Percentiles rank a stretch among this genome's conserved stretches.
phyloP scores from a whole-genome alignment of 306 rosid genomes.

The Luffa aegyptiaca region DNA sequence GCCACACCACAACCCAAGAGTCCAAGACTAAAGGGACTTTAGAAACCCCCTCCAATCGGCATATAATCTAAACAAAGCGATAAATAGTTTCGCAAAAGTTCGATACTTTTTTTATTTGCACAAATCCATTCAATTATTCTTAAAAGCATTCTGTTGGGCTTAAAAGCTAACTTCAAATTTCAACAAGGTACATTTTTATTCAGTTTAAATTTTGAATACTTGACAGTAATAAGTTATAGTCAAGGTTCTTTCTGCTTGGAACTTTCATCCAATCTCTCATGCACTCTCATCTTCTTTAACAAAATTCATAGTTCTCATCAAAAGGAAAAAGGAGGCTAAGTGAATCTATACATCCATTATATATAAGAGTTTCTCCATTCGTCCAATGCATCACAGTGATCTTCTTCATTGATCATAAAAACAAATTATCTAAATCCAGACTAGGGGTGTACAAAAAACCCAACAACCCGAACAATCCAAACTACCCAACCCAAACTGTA shows the following conservation, averaged over 20 bases:
- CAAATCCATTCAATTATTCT: background rate
- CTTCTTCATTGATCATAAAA: background rate
- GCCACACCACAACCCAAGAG: background rate
- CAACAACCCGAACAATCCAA: too few relatives aligned
- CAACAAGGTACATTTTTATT: background rate
- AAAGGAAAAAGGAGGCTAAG: background rate
- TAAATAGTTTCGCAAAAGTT: background rate
- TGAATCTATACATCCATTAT: background rate
- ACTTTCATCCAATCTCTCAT: background rate
- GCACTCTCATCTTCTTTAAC: background rate
- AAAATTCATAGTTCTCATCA: background rate
- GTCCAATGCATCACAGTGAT: background rate
- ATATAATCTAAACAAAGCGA: background rate
- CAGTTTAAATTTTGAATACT: background rate
- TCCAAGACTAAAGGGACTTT: background rate
- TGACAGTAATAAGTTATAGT: background rate
- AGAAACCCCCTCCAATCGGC: background rate
- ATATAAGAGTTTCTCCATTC: background rate
- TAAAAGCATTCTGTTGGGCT: background rate
- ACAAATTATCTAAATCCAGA: background rate
- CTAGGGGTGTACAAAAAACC: too few relatives aligned
- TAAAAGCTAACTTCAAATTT: background rate
- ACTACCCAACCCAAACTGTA: too few relatives aligned
- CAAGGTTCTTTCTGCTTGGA: background rate
- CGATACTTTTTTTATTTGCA: background rate